Evolutionary conservation across 2,329 filamentous ascomycete species (phyloP).

Genomic region (Biscogniauxia mediterranea): DNA sequence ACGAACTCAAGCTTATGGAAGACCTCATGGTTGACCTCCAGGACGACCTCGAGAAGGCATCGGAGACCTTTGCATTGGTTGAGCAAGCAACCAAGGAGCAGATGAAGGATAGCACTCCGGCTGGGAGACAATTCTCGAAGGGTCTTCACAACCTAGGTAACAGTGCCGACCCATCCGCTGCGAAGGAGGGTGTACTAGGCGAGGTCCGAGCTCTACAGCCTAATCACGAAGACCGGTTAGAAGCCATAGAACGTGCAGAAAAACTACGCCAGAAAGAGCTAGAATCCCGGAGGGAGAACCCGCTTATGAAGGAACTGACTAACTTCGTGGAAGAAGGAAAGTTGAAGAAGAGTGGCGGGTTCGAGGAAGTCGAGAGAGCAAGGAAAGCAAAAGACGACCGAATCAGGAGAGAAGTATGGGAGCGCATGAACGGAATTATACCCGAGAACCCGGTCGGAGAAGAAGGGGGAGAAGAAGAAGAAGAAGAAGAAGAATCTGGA

Average conservation of each 20-base stretch:
- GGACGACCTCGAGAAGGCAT: conserved; percentile 92
- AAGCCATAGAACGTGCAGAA: conserved; percentile 96
- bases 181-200: conserved; percentile 87
- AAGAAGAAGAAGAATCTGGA: conserved; percentile 13
- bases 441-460: conserved; percentile 42
- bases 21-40: conserved; percentile 89
- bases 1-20: conserved; percentile 94
- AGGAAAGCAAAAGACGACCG: conserved; percentile 83
- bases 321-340: conserved; percentile 86
- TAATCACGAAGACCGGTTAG: conserved; percentile 88
- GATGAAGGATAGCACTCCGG: conserved; percentile 69
- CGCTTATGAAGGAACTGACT: conserved; percentile 80
- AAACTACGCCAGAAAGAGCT: conserved; percentile 87
- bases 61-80: conserved; percentile 89
- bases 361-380: conserved; percentile 88
- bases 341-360: conserved; percentile 92
- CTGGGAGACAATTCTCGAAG: conserved; percentile 50
- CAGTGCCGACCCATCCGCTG: conserved; percentile 68
- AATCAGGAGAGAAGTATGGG: conserved; percentile 77
- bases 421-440: conserved; percentile 59
- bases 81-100: conserved; percentile 99
- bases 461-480: conserved; percentile 26
- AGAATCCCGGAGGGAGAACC: conserved; percentile 69
- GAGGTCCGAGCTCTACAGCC: conserved; percentile 92
- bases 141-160: conserved; percentile 54